phyloP scores from a whole-genome alignment of 371 early-diverging fungal species.

The Paraphysoderma sedebokerense region DNA sequence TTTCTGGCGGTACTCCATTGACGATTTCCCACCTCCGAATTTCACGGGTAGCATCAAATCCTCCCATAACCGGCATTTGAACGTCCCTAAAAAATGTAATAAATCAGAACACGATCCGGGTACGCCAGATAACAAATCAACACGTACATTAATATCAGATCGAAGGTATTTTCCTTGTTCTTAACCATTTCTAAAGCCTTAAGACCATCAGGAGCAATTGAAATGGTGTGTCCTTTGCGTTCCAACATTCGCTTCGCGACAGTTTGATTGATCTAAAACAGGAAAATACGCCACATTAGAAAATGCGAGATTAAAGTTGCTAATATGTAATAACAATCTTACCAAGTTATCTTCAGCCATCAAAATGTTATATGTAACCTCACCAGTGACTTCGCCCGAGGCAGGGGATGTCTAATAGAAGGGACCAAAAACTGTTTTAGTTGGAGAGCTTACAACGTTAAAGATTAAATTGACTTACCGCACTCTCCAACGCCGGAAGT shows the following conservation, averaged over 20 bases:
- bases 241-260: constrained; percentile 54
- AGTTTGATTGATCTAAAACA: constrained; percentile 69
- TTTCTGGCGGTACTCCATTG: constrained; percentile 14
- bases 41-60: constrained; percentile 51
- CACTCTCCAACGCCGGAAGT: constrained; percentile 44
- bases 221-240: constrained; percentile 50
- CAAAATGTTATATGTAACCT: constrained; percentile 40
- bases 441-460: too few species aligned
- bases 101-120: constrained; percentile 24
- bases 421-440: too few species aligned
- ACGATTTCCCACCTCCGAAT: constrained; percentile 45
- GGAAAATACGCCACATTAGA: too few species aligned
- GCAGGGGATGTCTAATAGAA: too few species aligned
- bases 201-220: constrained; percentile 52
- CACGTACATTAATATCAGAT: too few species aligned
- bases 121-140: constrained; percentile 1
- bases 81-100: constrained; percentile 69
- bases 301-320: too few species aligned
- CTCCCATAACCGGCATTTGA: constrained; percentile 62
- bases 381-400: constrained; percentile 24
- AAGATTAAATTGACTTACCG: too few species aligned
- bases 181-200: constrained; percentile 48
- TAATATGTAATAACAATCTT: too few species aligned
- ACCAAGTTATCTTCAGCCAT: constrained; percentile 65
- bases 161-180: constrained; percentile 16